phyloP scores from a whole-genome alignment of 176 grass and related monocot genomes.

The Paspalum vaginatum region DNA sequence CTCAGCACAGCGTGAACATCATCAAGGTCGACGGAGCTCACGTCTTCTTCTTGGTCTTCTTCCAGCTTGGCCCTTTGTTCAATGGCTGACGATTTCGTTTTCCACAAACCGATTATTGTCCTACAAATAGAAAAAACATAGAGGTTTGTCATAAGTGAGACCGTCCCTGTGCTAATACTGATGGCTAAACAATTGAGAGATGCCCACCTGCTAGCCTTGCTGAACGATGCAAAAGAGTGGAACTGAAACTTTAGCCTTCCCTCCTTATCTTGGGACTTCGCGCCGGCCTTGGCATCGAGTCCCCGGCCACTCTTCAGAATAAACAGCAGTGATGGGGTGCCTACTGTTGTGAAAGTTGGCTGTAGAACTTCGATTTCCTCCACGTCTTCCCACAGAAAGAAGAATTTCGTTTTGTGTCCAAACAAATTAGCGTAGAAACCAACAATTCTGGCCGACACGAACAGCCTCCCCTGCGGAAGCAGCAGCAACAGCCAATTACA shows the following conservation, averaged over 20 bases:
- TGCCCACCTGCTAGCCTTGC: conserved; percentile 61
- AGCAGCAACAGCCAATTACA: neutral
- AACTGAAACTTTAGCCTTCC: conserved; percentile 89
- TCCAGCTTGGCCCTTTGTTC: conserved; percentile 63
- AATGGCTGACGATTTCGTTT: conserved; percentile 58
- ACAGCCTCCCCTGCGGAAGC: conserved; percentile 68
- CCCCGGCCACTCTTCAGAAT: conserved; percentile 70
- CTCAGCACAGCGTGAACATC: conserved; percentile 49
- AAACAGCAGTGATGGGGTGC: conserved; percentile 62
- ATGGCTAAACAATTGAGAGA: neutral
- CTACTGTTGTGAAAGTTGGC: conserved; percentile 71
- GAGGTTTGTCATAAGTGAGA: neutral
- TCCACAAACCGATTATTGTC: conserved; percentile 82
- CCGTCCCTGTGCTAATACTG: neutral
- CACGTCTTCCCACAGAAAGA: conserved; percentile 89
- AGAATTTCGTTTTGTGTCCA: conserved; percentile 94
- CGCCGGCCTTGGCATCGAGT: conserved; percentile 65
- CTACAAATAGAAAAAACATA: conserved; percentile 17
- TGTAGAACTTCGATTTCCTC: conserved; percentile 68
- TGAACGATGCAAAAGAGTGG: conserved; percentile 87
- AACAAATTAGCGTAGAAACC: conserved; percentile 88
- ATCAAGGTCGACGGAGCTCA: conserved; percentile 41
- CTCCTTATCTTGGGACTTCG: conserved; percentile 78
- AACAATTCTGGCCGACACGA: conserved; percentile 79
- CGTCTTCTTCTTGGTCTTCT: conserved; percentile 57